Evolutionary conservation across 129 eudicot genomes (phyloP).

Genomic region (Heracleum sosnowskyi): DNA sequence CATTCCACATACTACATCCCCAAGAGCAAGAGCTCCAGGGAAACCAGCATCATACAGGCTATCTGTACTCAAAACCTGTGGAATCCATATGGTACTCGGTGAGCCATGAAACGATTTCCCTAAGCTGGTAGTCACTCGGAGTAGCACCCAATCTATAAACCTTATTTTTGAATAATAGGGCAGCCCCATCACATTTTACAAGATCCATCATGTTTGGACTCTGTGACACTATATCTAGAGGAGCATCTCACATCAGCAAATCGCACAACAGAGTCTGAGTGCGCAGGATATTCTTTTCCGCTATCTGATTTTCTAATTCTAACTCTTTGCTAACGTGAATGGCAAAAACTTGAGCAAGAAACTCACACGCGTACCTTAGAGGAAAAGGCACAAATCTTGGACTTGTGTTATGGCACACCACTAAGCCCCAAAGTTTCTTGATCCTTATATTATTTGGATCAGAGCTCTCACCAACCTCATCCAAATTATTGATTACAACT

Average conservation of each 20-base stretch:
- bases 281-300: conserved; percentile 78
- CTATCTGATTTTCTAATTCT: conserved; percentile 70
- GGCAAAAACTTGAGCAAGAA: conserved; percentile 87
- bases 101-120: conserved; percentile 77
- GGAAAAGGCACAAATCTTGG: conserved; percentile 97
- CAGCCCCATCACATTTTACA: conserved; percentile 91
- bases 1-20: conserved; percentile 88
- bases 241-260: conserved; percentile 73
- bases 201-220: conserved; percentile 94
- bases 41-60: conserved; percentile 85
- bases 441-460: conserved; percentile 45
- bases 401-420: conserved; percentile 80
- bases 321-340: conserved; percentile 83
- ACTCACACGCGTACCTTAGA: conserved; percentile 84
- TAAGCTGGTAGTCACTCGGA: conserved; percentile 58
- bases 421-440: conserved; percentile 89
- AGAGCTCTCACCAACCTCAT: conserved; percentile 47
- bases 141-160: conserved; percentile 54
- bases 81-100: conserved; percentile 72
- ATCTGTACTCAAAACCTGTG: conserved; percentile 90
- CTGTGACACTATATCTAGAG: conserved; percentile 73
- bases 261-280: conserved; percentile 92
- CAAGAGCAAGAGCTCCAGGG: conserved; percentile 84
- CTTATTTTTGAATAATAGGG: conserved; percentile 47
- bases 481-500: conserved; percentile 70